Evolutionary conservation across 371 early-diverging fungal species (phyloP).

Genomic region (Scutellospora calospora): DNA sequence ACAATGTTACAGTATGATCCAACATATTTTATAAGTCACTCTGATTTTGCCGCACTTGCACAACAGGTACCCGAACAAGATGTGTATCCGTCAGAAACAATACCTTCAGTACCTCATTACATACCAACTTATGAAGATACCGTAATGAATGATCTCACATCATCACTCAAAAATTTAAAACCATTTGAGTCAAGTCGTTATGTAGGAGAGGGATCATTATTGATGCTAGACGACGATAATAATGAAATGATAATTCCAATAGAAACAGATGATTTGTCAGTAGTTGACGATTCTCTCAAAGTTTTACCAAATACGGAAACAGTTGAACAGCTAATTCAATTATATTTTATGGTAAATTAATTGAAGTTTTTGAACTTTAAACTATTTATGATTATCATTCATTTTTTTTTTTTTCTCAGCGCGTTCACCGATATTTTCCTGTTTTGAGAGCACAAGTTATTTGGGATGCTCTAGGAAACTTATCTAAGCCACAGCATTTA

Average conservation of each 20-base stretch:
- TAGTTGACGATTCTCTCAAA: slow-evolving; percentile 23
- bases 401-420: not conserved
- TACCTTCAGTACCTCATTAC: no score
- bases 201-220: slow-evolving; percentile 39
- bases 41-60: slow-evolving; percentile 27
- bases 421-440: slow-evolving; percentile 39
- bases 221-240: slow-evolving; percentile 9
- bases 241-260: slow-evolving; percentile 25
- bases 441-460: not conserved
- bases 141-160: slow-evolving; percentile 8
- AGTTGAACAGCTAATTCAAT: not conserved
- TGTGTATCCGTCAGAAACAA: no score
- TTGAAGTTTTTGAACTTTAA: not conserved
- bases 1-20: slow-evolving; percentile 38
- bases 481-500: slow-evolving; percentile 33
- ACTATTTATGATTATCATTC: not conserved
- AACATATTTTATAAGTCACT: slow-evolving; percentile 33
- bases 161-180: not conserved
- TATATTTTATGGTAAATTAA: slow-evolving; percentile 32
- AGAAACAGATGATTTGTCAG: not conserved
- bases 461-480: slow-evolving; percentile 3
- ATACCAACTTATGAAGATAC: not conserved
- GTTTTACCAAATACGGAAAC: slow-evolving; percentile 9
- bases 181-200: slow-evolving; percentile 38
- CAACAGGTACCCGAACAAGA: not conserved